Percentiles rank a stretch among this genome's conserved stretches.
These are phyloP conservation scores for Chaetothyriales sp. DNA, from an alignment of 2,329 filamentous ascomycete species.

Conservation along the genomic window DNA sequence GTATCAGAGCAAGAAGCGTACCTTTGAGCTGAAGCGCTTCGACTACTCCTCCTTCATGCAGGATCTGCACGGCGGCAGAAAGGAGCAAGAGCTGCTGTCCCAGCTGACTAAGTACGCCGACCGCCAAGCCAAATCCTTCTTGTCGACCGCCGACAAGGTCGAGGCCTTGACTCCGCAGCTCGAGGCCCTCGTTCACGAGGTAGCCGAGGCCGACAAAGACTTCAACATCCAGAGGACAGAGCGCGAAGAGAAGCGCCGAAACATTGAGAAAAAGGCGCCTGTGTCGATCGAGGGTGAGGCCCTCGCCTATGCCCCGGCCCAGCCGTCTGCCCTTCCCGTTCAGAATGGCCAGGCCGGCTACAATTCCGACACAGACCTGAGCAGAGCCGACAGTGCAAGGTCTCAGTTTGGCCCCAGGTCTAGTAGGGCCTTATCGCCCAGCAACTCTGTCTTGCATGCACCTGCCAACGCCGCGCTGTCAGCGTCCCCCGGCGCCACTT, in stretches of 20 bases:
- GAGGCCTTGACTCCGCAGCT: slow-evolving; percentile 77
- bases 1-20: slow-evolving; percentile 83
- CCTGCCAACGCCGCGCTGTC: slow-evolving; percentile 22
- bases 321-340: slow-evolving; percentile 21
- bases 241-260: slow-evolving; percentile 81
- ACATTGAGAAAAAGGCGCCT: slow-evolving; percentile 62
- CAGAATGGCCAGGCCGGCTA: slow-evolving; percentile 36
- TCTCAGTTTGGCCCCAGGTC: slow-evolving; percentile 47
- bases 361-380: slow-evolving; percentile 54
- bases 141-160: slow-evolving; percentile 72
- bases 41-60: slow-evolving; percentile 99
- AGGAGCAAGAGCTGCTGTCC: slow-evolving; percentile 91
- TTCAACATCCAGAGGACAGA: slow-evolving; percentile 93
- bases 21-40: slow-evolving; percentile 93
- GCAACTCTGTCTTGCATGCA: slow-evolving; percentile 19
- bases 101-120: slow-evolving; percentile 91
- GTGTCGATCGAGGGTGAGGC: slow-evolving; percentile 60
- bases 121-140: slow-evolving; percentile 69
- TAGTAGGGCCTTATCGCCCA: slow-evolving; percentile 22
- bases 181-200: slow-evolving; percentile 74
- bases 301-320: slow-evolving; percentile 36
- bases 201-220: slow-evolving; percentile 89
- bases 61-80: slow-evolving; percentile 94
- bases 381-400: slow-evolving; percentile 59
- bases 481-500: slow-evolving; percentile 26